phyloP scores from a whole-genome alignment of 345 rosid genomes.

The Eucalyptus cladocalyx region DNA sequence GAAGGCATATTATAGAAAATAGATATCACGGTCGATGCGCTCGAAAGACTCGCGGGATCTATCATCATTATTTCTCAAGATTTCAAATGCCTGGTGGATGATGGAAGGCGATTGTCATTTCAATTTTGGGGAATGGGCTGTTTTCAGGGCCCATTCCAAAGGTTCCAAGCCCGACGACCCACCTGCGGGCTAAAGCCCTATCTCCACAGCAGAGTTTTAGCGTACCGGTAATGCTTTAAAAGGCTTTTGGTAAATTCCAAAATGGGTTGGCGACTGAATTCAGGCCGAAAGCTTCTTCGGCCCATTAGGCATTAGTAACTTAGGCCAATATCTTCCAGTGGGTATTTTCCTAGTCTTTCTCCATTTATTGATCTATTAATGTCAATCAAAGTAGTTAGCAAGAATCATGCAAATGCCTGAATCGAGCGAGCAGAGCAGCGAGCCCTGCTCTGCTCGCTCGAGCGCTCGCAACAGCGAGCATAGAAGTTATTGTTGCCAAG shows the following conservation, averaged over 20 bases:
- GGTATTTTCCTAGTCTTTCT: too few species aligned
- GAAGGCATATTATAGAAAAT: background rate
- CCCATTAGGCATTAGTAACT: background rate
- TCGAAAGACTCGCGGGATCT: background rate
- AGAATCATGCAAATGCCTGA: too few species aligned
- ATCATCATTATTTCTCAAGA: background rate
- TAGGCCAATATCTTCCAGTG: too few species aligned
- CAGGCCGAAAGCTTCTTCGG: background rate
- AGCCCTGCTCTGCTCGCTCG: too few species aligned
- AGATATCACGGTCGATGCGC: background rate
- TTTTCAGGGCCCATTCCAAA: background rate
- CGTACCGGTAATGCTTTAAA: background rate
- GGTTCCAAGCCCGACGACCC: background rate
- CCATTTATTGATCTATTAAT: too few species aligned
- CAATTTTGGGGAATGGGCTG: background rate
- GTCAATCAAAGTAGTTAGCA: too few species aligned
- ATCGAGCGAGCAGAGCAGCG: too few species aligned
- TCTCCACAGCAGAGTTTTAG: background rate
- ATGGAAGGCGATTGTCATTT: background rate
- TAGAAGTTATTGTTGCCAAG: too few species aligned
- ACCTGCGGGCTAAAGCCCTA: background rate
- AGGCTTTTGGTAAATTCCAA: background rate
- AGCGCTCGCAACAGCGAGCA: too few species aligned
- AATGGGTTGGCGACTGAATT: background rate
- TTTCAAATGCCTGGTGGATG: background rate